Percentiles rank a stretch among this genome's conserved stretches.
These are phyloP conservation scores for Orbilia brochopaga DNA, from an alignment of 2,329 filamentous ascomycete genomes.

Conservation along the genomic window DNA sequence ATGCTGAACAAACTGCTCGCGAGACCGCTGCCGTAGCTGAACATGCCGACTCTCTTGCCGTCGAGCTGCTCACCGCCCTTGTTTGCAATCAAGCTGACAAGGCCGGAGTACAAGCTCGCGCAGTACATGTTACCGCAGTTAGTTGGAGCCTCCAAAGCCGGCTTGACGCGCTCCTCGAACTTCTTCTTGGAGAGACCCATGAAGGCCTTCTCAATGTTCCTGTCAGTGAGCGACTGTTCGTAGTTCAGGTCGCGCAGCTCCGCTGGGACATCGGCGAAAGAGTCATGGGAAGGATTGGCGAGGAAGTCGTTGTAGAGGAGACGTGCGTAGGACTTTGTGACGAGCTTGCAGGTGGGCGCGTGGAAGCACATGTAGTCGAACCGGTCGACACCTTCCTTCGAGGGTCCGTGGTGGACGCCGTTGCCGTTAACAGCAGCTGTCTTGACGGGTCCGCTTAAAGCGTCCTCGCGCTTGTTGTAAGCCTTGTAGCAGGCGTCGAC, in stretches of 20 bases:
- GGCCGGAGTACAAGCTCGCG: slow-evolving; percentile 66
- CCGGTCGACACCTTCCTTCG: slow-evolving; percentile 73
- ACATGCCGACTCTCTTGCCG: slow-evolving; percentile 75
- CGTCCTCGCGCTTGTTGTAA: slow-evolving; percentile 75
- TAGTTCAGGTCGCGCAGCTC: slow-evolving; percentile 81
- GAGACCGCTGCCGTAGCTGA: slow-evolving; percentile 80
- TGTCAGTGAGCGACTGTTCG: slow-evolving; percentile 78
- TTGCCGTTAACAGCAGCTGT: slow-evolving; percentile 59
- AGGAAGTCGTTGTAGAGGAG: slow-evolving; percentile 87
- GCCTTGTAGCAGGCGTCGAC: slow-evolving; percentile 81
- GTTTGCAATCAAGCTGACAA: slow-evolving; percentile 68
- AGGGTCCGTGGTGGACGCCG: slow-evolving; percentile 57
- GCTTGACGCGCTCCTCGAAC: slow-evolving; percentile 77
- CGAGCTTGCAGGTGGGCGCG: slow-evolving; percentile 83
- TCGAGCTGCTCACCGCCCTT: slow-evolving; percentile 68
- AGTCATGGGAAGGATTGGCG: slow-evolving; percentile 69
- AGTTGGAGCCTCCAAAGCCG: slow-evolving; percentile 76
- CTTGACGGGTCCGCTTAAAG: slow-evolving; percentile 61
- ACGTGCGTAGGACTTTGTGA: slow-evolving; percentile 82
- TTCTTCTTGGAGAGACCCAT: slow-evolving; percentile 83
- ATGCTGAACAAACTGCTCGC: slow-evolving; percentile 75
- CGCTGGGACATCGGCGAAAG: slow-evolving; percentile 75
- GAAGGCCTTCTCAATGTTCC: slow-evolving; percentile 84
- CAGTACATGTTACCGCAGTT: slow-evolving; percentile 73
- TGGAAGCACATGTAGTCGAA: slow-evolving; percentile 87